Evolutionary conservation across 352 stramenopile genomes (phyloP), one percentile per base, ranked within the genome.

Genomic region (Globisporangium acanthophoron): DNA sequence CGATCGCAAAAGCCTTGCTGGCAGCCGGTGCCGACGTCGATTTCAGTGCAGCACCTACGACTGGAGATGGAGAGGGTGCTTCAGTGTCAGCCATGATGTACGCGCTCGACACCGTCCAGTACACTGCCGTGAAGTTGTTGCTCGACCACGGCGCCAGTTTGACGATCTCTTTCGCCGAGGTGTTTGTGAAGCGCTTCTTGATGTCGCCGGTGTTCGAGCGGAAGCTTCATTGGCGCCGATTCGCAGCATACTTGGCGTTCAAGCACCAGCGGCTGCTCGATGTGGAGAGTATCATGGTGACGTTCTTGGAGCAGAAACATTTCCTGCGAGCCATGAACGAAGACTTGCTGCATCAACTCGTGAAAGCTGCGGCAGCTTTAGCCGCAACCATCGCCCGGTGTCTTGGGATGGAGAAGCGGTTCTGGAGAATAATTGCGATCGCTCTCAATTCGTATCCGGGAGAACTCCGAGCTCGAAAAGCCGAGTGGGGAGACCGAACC

Each of bases 261-360:
- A 65, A 61, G 13, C 56, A 66, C 1, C 64, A 74, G 50, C 57
- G 65, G 2, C 50, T 87, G n/a, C 24, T 78, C 6, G 62, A 81
- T 33, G 66, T 81, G 6, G 71, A 81, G 51, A 62, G 55, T 33
- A 40, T 86, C 6, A 81, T 88, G 74, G 59, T 52, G 11, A 56
- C 67, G 6, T 51, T 88, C 9, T 59, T 86, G 21, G 61, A 76
- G 21, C 71, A 67, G 27, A 62, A 61, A 8, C 40, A 66, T 37
- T 73, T 67, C 37, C 13, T 45, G 15, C 16, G 21, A 8, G 60
- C 66, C 0, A 71, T 81, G 63, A 84, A 81, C 52, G 40, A 71
- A 33, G 66, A 84, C 39, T 44, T 87, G 1, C 16, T 87, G 0
- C 65, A 79, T 44, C 62, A 80, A 24, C 62, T 84, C 61, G 49